phyloP scores from a whole-genome alignment of 768 basidiomycete genomes.

The Termitomyces sp. region DNA sequence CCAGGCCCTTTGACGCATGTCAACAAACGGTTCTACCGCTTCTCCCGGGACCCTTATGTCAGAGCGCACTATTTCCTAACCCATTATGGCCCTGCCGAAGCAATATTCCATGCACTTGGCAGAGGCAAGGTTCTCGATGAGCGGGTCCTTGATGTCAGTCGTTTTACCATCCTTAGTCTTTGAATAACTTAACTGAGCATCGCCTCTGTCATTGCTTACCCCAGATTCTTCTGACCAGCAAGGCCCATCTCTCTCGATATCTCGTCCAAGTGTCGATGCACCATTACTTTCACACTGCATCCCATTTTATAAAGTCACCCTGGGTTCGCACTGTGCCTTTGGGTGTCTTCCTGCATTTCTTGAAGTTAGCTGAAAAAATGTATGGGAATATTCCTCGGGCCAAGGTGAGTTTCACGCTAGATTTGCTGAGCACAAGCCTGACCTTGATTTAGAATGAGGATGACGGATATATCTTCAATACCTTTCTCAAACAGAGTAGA shows the following conservation, averaged over 20 bases:
- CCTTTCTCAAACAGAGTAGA: conserved; percentile 68
- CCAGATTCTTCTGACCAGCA: conserved; percentile 71
- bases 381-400: conserved; percentile 66
- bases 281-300: conserved; percentile 70
- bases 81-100: conserved; percentile 68
- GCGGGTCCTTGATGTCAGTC: conserved; percentile 66
- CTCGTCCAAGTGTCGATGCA: conserved; percentile 75
- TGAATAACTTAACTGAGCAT: conserved; percentile 14
- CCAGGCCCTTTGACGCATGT: conserved; percentile 56
- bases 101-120: conserved; percentile 73
- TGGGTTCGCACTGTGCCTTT: conserved; percentile 71
- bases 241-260: conserved; percentile 77
- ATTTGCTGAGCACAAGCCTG: conserved; percentile 5
- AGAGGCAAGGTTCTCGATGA: conserved; percentile 63
- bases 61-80: conserved; percentile 75
- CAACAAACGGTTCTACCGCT: conserved; percentile 54
- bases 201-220: conserved; percentile 8
- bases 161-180: conserved; percentile 17
- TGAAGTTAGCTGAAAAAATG: conserved; percentile 51
- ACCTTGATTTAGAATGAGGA: conserved; percentile 53
- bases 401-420: conserved; percentile 34
- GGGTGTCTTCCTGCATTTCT: conserved; percentile 59
- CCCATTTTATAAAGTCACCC: conserved; percentile 69
- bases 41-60: conserved; percentile 73
- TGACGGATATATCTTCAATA: conserved; percentile 62